These are phyloP conservation scores for Eucalyptus victrix DNA, from an alignment of 345 rosid genomes.

Conservation along the genomic window DNA sequence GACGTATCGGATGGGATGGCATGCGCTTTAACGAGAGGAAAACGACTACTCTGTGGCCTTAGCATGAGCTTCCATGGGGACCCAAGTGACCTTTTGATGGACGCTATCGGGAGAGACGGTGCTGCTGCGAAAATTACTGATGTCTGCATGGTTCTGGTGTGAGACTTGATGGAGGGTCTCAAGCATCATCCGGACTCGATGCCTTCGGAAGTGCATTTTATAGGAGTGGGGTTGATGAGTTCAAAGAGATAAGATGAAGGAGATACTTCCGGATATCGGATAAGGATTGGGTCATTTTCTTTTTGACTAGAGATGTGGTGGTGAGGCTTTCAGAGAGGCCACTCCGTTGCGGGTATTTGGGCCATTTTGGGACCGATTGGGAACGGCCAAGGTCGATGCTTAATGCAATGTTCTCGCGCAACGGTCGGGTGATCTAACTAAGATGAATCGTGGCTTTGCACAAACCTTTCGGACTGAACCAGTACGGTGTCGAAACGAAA, in stretches of 20 bases:
- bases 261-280: neutral
- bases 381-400: neutral
- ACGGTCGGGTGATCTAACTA: neutral
- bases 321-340: neutral
- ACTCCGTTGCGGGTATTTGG: neutral
- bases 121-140: neutral
- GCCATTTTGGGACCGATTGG: neutral
- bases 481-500: neutral
- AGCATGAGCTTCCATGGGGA: slow-evolving; percentile 4
- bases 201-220: neutral
- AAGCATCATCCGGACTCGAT: neutral
- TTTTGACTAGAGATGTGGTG: neutral
- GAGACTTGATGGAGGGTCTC: neutral
- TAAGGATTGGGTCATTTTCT: neutral
- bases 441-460: neutral
- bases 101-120: slow-evolving; percentile 7
- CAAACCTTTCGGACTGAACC: neutral
- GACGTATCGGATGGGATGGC: slow-evolving; percentile 9
- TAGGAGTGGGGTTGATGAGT: neutral
- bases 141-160: neutral
- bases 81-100: slow-evolving; percentile 3
- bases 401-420: neutral
- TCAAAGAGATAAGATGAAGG: neutral
- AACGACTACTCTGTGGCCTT: neutral
- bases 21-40: slow-evolving; percentile 5